A percentile compares a stretch with the other conserved stretches of the same genome.
Evolutionary conservation across 139 green algal genomes (phyloP).

Genomic region (Chlorella sp.): DNA sequence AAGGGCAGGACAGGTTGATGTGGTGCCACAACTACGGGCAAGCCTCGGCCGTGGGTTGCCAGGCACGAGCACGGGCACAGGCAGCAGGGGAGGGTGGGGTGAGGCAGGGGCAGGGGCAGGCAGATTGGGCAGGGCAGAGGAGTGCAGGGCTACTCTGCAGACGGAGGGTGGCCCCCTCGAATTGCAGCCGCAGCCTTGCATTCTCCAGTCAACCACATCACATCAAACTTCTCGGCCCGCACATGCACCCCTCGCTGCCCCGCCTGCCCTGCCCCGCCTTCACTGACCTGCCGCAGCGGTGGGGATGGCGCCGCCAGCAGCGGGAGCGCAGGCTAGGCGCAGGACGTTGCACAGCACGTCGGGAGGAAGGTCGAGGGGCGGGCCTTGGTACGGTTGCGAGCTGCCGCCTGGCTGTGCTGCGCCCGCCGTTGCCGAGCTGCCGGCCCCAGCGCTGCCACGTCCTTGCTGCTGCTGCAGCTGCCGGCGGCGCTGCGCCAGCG

Average conservation of each 20-base stretch:
- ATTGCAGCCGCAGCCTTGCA: no score
- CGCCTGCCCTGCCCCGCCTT: no score
- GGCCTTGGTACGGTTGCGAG: neutral
- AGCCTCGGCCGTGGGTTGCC: no score
- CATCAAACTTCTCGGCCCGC: neutral
- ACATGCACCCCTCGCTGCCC: neutral
- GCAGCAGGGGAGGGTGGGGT: neutral
- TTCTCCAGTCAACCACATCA: no score
- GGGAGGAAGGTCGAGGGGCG: neutral
- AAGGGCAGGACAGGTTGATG: no score
- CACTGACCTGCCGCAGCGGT: neutral
- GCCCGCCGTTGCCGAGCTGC: neutral
- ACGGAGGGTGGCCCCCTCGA: no score
- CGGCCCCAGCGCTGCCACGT: neutral
- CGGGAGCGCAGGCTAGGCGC: slow-evolving; percentile 1
- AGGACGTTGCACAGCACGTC: slow-evolving; percentile 29
- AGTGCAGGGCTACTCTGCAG: neutral
- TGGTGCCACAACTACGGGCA: no score
- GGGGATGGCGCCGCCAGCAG: slow-evolving; percentile 30
- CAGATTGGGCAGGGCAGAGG: no score
- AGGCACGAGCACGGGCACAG: neutral
- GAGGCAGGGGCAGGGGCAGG: no score
- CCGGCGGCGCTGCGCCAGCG: slow-evolving; percentile 22
- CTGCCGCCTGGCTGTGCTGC: neutral
- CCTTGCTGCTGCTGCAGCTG: neutral